Evolutionary conservation across 2,329 filamentous ascomycete genomes (phyloP).

Genomic region (Arachnomyces sp.): DNA sequence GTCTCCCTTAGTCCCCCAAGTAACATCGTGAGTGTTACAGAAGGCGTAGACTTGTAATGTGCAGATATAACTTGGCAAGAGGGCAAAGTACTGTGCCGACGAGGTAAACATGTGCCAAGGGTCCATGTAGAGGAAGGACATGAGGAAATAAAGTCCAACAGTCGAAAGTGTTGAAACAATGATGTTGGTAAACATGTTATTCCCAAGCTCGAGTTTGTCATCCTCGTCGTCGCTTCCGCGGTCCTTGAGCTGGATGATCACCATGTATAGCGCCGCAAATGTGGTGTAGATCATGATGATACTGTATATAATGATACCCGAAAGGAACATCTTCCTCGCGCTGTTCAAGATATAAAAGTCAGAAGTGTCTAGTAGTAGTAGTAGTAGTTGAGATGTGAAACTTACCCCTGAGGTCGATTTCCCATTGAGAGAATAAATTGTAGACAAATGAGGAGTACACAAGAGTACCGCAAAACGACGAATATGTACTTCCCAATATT

Average conservation of each 20-base stretch:
- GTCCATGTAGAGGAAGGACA: slow-evolving; percentile 93
- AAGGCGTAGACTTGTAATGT: slow-evolving; percentile 97
- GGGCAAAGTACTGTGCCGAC: slow-evolving; percentile 80
- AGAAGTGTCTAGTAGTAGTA: slow-evolving; percentile 9
- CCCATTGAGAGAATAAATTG: slow-evolving; percentile 97
- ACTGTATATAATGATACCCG: slow-evolving; percentile 79
- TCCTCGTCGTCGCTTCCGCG: slow-evolving; percentile 34
- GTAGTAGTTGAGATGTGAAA: neutral
- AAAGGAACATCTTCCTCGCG: slow-evolving; percentile 80
- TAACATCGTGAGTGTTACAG: slow-evolving; percentile 98
- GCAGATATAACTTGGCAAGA: slow-evolving; percentile 90
- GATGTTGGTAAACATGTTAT: slow-evolving; percentile 90
- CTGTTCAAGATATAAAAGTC: slow-evolving; percentile 15
- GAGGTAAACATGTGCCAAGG: slow-evolving; percentile 99
- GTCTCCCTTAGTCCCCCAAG: slow-evolving; percentile 98
- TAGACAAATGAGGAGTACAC: slow-evolving; percentile 77
- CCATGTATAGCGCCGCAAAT: slow-evolving; percentile 82
- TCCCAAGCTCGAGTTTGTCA: slow-evolving; percentile 53
- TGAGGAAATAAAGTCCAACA: slow-evolving; percentile 87
- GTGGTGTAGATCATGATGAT: slow-evolving; percentile 95
- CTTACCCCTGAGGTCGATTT: slow-evolving; percentile 80
- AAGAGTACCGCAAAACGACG: slow-evolving; percentile 72
- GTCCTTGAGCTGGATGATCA: slow-evolving; percentile 65
- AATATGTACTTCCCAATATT: slow-evolving; percentile 79
- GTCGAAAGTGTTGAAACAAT: slow-evolving; percentile 86